phyloP scores from a whole-genome alignment of 2,329 filamentous ascomycete genomes.

The Cladosporium sp. region DNA sequence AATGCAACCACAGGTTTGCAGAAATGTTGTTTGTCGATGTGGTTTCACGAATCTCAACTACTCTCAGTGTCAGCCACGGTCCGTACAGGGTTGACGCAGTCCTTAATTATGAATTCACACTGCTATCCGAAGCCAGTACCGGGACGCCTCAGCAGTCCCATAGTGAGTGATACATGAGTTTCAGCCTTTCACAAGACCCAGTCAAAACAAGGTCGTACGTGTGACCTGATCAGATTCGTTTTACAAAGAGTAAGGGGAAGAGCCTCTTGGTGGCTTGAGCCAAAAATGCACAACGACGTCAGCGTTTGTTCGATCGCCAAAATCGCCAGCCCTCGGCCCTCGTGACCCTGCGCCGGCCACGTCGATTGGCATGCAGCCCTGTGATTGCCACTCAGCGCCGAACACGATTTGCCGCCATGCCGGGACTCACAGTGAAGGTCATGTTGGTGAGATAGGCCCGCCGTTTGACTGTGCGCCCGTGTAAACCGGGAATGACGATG shows the following conservation, averaged over 20 bases:
- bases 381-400: constrained; percentile 6
- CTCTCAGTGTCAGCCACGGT: not conserved
- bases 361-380: not conserved
- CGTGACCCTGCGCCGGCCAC: constrained; percentile 8
- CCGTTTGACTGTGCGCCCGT: not conserved
- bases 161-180: not conserved
- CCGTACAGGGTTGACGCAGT: no score
- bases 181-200: not conserved
- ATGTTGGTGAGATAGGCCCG: not conserved
- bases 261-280: not conserved
- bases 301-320: not conserved
- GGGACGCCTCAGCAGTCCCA: not conserved
- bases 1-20: not conserved
- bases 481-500: constrained; percentile 2
- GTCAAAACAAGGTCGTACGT: not conserved
- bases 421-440: not conserved
- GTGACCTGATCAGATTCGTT: not conserved
- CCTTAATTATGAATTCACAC: no score
- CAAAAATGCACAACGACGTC: constrained; percentile 15
- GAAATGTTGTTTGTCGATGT: not conserved
- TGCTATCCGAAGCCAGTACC: not conserved
- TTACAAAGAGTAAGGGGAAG: not conserved
- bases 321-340: not conserved
- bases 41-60: not conserved
- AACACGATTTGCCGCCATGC: constrained; percentile 10